Percentiles rank a stretch among this genome's conserved stretches.
Conservation (phyloP, 768 basidiomycete genomes). For the Butyriboletus loyo region DNA sequence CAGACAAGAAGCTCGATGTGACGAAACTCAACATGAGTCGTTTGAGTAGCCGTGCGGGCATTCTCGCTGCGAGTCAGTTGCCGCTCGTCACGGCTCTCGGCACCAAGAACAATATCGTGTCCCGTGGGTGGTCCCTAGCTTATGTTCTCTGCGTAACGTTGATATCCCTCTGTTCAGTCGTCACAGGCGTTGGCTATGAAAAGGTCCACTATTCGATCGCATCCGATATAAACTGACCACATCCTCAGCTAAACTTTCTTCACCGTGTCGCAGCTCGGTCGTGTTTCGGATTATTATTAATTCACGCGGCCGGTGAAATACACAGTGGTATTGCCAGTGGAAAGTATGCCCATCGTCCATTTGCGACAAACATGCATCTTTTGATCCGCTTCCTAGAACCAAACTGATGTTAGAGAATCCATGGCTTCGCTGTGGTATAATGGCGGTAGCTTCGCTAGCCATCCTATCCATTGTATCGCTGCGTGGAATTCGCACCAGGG, state of each 20-base stretch:
- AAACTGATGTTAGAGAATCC: background rate
- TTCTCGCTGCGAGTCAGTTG: conserved; percentile 36
- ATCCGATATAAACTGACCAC: background rate
- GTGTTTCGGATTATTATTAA: conserved; percentile 44
- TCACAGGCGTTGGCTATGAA: conserved; percentile 28
- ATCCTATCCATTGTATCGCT: conserved; percentile 47
- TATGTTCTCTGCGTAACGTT: background rate
- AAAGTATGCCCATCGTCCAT: conserved; percentile 2
- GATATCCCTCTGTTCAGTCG: conserved; percentile 11
- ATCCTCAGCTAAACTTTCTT: conserved; percentile 35
- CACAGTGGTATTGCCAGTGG: background rate
- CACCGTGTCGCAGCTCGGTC: conserved; percentile 52
- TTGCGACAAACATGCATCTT: background rate
- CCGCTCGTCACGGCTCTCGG: conserved; percentile 45
- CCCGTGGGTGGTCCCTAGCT: conserved; percentile 23
- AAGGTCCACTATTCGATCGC: conserved; percentile 11
- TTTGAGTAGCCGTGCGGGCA: conserved; percentile 32
- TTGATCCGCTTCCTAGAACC: conserved; percentile 1
- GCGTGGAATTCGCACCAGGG: conserved; percentile 42
- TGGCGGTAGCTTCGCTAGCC: conserved; percentile 38
- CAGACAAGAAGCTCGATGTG: conserved; percentile 5
- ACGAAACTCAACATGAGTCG: conserved; percentile 6
- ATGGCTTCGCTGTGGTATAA: conserved; percentile 34
- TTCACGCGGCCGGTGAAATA: conserved; percentile 39
- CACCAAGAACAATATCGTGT: conserved; percentile 48